phyloP scores from a whole-genome alignment of 208 protist genomes.

The Leishmania braziliensis region DNA sequence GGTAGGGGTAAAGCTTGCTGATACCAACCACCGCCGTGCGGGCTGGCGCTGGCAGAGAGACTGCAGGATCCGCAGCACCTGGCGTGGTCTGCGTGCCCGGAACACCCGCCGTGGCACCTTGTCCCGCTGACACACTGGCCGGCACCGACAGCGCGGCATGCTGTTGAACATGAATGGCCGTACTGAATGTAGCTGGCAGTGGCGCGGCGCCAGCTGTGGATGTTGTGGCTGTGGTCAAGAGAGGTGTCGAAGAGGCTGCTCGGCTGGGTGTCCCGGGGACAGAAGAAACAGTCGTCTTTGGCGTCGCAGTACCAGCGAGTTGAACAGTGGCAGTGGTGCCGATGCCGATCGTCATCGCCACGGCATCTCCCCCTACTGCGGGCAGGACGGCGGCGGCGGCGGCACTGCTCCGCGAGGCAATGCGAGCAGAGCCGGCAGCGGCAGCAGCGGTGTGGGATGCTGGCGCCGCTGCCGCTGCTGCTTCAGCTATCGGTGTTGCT shows the following conservation, averaged over 20 bases:
- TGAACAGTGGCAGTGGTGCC: conserved; percentile 4
- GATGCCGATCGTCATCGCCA: neutral
- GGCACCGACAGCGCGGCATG: neutral
- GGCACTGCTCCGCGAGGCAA: neutral
- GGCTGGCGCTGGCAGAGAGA: neutral
- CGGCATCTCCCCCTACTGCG: neutral
- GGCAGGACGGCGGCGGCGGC: neutral
- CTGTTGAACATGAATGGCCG: neutral
- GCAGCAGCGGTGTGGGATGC: neutral
- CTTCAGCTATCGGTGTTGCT: neutral
- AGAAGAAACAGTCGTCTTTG: conserved; percentile 1
- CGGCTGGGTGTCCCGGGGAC: conserved; percentile 17
- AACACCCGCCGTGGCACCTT: neutral
- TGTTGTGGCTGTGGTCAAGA: neutral
- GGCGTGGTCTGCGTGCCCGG: neutral
- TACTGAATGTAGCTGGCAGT: neutral
- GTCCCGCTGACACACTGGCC: neutral
- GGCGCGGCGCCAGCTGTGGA: neutral
- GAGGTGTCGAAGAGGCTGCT: neutral
- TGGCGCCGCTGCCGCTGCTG: neutral
- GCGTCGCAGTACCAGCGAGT: conserved; percentile 1
- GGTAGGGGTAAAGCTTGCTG: conserved; percentile 28
- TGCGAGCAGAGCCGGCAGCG: neutral
- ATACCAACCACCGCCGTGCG: conserved; percentile 35
- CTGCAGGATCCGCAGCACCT: neutral